Base-by-base conservation (phyloP, 2,329 filamentous ascomycete genomes). In the Apiospora malaysiana region DNA sequence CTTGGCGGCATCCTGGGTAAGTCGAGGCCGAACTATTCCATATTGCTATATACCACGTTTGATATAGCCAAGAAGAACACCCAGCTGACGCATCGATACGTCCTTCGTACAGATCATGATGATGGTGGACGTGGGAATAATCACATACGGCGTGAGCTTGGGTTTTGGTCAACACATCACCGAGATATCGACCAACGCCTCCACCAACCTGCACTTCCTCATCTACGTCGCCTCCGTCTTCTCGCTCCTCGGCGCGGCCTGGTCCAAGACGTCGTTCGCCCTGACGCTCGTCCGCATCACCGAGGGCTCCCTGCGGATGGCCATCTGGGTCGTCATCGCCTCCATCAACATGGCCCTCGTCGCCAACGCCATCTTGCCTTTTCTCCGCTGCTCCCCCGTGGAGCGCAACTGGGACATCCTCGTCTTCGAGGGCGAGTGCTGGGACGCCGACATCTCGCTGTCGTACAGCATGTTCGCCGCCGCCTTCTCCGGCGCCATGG, bases 261-360 rank as follows among this genome's bases (percentile, higher is more conserved):
- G 78, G 79, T 81, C 79, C 71, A 83, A 83, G 72, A 82, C 81
- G 0, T 82, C 82, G 1, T 82, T 83, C 59, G 81, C 79, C 10
- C 68, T 82, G 4, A 81, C 81, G 4, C 74, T 82, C 4, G 73
- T 81, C 12, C 76, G 78, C 4, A 74, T 82, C 42, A 76, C 75
- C 7, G 72, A 77, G 9, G 77, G 77, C 4, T 73, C 73, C 70
- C 74, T 77, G 51, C 76, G 74, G 46, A 66, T 66, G 4, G 69
- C 77, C 10, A 74, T 83, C n/a, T 80, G 79, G 76, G 76, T 78
- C 68, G 72, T 79, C 69, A 80, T 81, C 25, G 65, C 79, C 8
- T 77, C 76, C 3, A 77, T 81, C 72, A 81, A 78, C 66, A 51
- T 73, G 16, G 67, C 71, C 3, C 76, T 75, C 16, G 67, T 72